A percentile compares a stretch with the other conserved stretches of the same genome.
These are phyloP conservation scores for Fonsecaea multimorphosa DNA, from an alignment of 2,329 filamentous ascomycete genomes.

Conservation along the genomic window DNA sequence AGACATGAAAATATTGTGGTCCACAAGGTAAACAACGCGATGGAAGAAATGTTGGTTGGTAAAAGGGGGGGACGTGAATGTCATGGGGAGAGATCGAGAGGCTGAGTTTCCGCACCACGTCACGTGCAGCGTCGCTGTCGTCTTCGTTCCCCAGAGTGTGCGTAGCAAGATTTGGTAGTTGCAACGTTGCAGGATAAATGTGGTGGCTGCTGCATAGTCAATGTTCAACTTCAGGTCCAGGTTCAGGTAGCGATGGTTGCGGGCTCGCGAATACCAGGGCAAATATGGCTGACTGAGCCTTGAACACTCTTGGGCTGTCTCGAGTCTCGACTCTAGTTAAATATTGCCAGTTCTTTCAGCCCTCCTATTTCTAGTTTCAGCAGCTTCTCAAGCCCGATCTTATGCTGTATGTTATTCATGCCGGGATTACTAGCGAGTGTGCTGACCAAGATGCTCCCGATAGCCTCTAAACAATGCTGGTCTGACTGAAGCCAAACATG, in stretches of 20 bases:
- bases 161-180: neutral
- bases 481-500: conserved; percentile 1
- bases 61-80: neutral
- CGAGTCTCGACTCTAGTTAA: neutral
- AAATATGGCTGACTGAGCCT: neutral
- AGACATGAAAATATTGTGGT: neutral
- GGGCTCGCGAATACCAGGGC: neutral
- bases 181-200: neutral
- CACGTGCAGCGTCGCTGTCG: neutral
- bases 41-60: neutral
- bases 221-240: neutral
- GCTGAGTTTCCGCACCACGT: conserved; percentile 1
- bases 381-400: neutral
- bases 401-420: neutral
- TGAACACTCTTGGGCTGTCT: neutral
- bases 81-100: neutral
- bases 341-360: neutral
- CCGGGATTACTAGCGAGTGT: neutral
- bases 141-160: neutral
- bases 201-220: neutral
- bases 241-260: neutral
- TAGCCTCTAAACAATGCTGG: conserved; percentile 13
- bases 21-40: neutral
- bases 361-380: neutral
- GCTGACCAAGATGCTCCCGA: neutral